phyloP scores from a whole-genome alignment of 495 filamentous ascomycete genomes.

The Pyrenula aspistea region DNA sequence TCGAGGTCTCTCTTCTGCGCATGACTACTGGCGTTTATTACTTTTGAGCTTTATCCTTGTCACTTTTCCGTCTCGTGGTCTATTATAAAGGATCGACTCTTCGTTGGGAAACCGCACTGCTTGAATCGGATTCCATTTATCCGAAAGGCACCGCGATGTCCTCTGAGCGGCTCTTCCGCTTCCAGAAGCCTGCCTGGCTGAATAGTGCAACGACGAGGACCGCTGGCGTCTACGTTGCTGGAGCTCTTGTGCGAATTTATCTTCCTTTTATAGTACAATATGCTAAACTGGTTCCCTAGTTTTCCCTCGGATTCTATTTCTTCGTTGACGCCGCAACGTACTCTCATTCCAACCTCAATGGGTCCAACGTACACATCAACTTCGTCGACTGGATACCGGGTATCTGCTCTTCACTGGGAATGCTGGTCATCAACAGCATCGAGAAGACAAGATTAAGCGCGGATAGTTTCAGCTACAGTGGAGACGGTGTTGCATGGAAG shows the following conservation, averaged over 20 bases:
- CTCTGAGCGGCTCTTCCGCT: constrained; percentile 57
- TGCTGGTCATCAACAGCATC: constrained; percentile 98
- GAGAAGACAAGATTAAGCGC: constrained; percentile 81
- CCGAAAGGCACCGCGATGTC: neutral
- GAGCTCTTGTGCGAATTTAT: constrained; percentile 57
- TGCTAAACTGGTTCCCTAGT: constrained; percentile 38
- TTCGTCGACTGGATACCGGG: constrained; percentile 98
- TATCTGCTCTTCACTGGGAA: constrained; percentile 86
- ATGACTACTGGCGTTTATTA: neutral
- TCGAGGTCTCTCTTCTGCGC: constrained; percentile 16
- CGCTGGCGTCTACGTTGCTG: constrained; percentile 74
- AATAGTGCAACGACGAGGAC: constrained; percentile 75
- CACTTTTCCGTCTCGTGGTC: no score
- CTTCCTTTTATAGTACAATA: neutral
- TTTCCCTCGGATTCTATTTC: constrained; percentile 94
- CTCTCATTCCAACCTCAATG: constrained; percentile 69
- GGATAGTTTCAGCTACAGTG: constrained; percentile 79
- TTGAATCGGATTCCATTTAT: constrained; percentile 12
- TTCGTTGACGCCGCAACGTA: constrained; percentile 85
- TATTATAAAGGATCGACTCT: constrained; percentile 20
- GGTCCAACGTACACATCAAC: constrained; percentile 72
- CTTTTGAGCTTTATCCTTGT: no score
- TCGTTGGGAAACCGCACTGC: constrained; percentile 6
- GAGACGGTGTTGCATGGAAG: constrained; percentile 88
- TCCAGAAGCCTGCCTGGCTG: constrained; percentile 75